Evolutionary conservation across 345 rosid genomes (phyloP), one percentile per base, ranked within the genome.

Genomic region (Punica granatum): DNA sequence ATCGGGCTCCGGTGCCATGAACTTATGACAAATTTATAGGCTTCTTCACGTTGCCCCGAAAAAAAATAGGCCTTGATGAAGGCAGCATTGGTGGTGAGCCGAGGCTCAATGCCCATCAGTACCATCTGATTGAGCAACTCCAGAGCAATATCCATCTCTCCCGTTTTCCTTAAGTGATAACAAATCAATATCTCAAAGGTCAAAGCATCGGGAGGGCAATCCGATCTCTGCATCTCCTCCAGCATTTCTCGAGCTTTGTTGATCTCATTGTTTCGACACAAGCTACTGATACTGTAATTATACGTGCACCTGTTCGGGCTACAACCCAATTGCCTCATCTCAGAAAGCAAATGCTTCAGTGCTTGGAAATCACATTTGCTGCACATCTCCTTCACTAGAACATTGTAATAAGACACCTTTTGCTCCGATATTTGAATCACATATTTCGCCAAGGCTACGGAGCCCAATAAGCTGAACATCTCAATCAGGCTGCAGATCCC

Each of bases 121-220:
- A 46, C 80, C 90, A 81, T 81, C 9, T 63, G 67, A 71, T 75
- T 60, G 0, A 86, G 75, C 66, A 75, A 71, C 66, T 80, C 60
- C 21, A 46, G 43, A 26, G 85, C 88, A 26, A 41, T 23, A 64
- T 77, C 74, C 58, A 79, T 66, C 67, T 74, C 76, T 21, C 79
- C 75, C 46, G 61, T 56, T 56, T 37, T 54, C 44, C 64, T 64
- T 32, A 80, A 72, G 36, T 12, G 74, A 64, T 70, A 18, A 42
- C 35, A 70, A 72, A 86, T 82, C 63, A 82, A 71, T 62, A 84
- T 58, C 65, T 82, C 86, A 64, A 68, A 86, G n/a, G 88, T 86
- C 74, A 82, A 53, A 30, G 83, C 78, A 73, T 84, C 76, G 8
- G 84, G 84, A 56, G 76, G 80, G 65, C 80, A 84, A 42, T 68